Evolutionary conservation across 108 stramenopile species (phyloP).

Genomic region (Aureococcus anophagefferens): DNA sequence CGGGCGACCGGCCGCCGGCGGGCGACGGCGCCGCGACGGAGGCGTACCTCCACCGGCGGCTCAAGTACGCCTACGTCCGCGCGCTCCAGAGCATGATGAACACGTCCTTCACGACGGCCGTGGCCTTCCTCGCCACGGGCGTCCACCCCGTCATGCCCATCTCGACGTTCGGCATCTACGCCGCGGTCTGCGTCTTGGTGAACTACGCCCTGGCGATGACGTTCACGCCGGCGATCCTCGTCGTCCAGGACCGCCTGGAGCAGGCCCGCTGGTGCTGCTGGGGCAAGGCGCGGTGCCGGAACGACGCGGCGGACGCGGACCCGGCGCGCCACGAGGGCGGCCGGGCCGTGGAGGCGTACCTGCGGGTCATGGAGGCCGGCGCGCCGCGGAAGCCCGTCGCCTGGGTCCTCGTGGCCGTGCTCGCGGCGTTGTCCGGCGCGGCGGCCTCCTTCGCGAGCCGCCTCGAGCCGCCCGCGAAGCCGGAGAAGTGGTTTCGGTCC

Average conservation of each 20-base stretch:
- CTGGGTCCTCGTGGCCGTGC: neutral
- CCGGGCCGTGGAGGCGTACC: too few relatives aligned
- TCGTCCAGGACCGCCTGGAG: conserved; percentile 15
- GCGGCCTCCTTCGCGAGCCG: neutral
- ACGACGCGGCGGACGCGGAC: too few relatives aligned
- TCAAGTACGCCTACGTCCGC: conserved; percentile 8
- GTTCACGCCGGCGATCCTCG: conserved; percentile 12
- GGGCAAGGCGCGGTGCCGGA: too few relatives aligned
- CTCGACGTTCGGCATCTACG: conserved; percentile 27
- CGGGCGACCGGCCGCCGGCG: too few relatives aligned
- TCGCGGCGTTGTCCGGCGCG: neutral
- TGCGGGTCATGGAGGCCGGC: too few relatives aligned
- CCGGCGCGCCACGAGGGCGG: too few relatives aligned
- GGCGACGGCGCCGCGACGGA: neutral
- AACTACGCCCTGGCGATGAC: conserved; percentile 21
- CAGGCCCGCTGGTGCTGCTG: too few relatives aligned
- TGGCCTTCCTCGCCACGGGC: conserved; percentile 17
- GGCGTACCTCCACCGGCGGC: neutral
- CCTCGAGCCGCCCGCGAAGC: conserved; percentile 1
- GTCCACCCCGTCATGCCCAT: conserved; percentile 16
- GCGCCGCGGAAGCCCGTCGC: neutral
- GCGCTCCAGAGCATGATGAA: conserved; percentile 12
- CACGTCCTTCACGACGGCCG: conserved; percentile 22
- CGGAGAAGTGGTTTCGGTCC: conserved; percentile 15
- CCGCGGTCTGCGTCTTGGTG: conserved; percentile 21